Evolutionary conservation across 2,329 filamentous ascomycete genomes (phyloP).

Genomic region (Diaporthe humulicola): DNA sequence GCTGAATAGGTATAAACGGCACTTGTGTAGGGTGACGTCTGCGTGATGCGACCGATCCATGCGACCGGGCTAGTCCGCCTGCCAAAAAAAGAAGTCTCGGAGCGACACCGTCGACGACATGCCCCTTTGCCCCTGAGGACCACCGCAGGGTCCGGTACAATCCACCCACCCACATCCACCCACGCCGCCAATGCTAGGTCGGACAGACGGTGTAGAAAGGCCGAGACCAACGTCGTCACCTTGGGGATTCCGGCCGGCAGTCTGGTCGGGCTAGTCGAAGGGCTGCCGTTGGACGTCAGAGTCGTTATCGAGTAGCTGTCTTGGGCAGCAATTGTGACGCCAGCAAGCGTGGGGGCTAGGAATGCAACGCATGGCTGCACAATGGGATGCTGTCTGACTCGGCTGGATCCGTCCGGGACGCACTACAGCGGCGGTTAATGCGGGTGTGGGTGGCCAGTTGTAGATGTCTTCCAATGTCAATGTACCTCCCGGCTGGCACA

Average conservation of each 20-base stretch:
- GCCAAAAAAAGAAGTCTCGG: neutral
- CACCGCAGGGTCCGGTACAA: neutral
- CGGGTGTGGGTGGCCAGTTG: neutral
- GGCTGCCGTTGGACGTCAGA: neutral
- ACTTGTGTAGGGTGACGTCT: constrained; percentile 22
- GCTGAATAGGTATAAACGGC: constrained; percentile 1
- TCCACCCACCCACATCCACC: constrained; percentile 7
- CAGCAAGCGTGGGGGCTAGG: neutral
- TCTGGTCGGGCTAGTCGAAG: neutral
- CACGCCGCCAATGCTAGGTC: constrained; percentile 1
- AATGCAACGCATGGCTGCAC: neutral
- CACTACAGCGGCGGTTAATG: neutral
- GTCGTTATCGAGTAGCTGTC: neutral
- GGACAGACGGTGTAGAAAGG: neutral
- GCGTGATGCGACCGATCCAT: neutral
- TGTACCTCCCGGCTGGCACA: neutral
- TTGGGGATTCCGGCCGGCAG: neutral
- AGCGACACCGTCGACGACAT: constrained; percentile 9
- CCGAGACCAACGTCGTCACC: constrained; percentile 4
- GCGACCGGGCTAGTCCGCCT: neutral
- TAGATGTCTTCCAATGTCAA: neutral
- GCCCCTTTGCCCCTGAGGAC: neutral
- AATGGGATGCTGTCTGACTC: constrained; percentile 16
- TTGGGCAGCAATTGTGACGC: constrained; percentile 24
- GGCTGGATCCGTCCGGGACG: neutral